Evolutionary conservation across 495 filamentous ascomycete species (phyloP).

Genomic region (Penicillium canescens): DNA sequence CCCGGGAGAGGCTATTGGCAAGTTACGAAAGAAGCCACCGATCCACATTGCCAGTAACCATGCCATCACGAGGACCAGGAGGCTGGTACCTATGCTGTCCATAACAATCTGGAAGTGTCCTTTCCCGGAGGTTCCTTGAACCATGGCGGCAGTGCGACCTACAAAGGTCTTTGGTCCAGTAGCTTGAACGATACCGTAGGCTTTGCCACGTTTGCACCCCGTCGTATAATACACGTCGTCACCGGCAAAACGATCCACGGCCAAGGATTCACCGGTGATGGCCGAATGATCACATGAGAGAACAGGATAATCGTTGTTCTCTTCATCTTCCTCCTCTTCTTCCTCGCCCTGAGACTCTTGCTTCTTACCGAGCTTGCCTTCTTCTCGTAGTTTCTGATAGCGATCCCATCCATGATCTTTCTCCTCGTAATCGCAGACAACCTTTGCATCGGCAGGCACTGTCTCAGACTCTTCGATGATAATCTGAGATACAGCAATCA

Average conservation of each 20-base stretch:
- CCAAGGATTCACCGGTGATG: constrained; percentile 72
- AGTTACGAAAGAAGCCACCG: constrained; percentile 68
- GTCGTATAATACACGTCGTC: constrained; percentile 70
- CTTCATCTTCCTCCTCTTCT: constrained; percentile 12
- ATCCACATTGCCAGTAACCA: constrained; percentile 71
- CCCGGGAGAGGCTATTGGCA: constrained; percentile 63
- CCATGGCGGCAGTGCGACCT: constrained; percentile 67
- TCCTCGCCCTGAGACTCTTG: constrained; percentile 52
- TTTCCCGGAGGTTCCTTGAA: constrained; percentile 64
- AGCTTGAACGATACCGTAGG: constrained; percentile 62
- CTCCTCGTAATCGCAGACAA: constrained; percentile 65
- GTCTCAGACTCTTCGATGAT: constrained; percentile 72
- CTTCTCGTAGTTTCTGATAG: constrained; percentile 54
- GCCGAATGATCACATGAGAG: constrained; percentile 71
- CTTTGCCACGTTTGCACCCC: constrained; percentile 72
- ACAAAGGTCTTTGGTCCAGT: constrained; percentile 66
- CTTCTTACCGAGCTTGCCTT: constrained; percentile 54
- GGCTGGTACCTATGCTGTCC: constrained; percentile 70
- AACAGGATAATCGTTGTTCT: constrained; percentile 49
- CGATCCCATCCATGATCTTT: constrained; percentile 66
- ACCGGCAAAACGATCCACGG: constrained; percentile 72
- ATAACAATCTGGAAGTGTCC: constrained; percentile 79
- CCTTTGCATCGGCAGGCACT: constrained; percentile 66
- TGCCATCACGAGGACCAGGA: constrained; percentile 68
- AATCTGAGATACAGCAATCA: constrained; percentile 20